Conservation (phyloP, 768 basidiomycete genomes). For the Hygrocybe punicea region DNA sequence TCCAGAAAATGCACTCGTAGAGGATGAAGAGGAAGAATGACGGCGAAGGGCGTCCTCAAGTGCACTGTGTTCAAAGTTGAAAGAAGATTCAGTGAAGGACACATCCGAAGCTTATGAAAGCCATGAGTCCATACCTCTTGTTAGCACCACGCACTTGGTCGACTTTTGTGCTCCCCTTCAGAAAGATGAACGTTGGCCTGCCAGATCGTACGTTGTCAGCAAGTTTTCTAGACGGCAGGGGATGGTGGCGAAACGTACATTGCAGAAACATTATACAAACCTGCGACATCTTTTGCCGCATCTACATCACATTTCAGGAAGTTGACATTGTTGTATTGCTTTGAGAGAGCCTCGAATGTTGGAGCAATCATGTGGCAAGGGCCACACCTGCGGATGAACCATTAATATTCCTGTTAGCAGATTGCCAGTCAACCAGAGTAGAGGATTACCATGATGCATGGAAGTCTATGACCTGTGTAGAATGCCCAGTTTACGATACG, state of each 20-base stretch:
- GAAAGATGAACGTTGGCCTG: conserved; percentile 83
- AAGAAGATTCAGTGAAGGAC: background rate
- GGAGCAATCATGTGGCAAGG: conserved; percentile 85
- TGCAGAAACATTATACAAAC: conserved; percentile 58
- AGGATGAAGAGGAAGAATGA: conserved; percentile 43
- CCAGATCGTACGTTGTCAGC: background rate
- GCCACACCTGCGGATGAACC: conserved; percentile 58
- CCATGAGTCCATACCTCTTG: conserved; percentile 40
- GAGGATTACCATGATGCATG: conserved; percentile 70
- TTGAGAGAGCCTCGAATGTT: conserved; percentile 63
- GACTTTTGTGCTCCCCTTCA: conserved; percentile 63
- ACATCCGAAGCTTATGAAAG: background rate
- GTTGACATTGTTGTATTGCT: conserved; percentile 65
- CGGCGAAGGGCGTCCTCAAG: conserved; percentile 57
- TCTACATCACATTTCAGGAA: conserved; percentile 86
- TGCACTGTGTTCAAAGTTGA: conserved; percentile 40
- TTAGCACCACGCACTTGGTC: conserved; percentile 74
- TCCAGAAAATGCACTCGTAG: conserved; percentile 57
- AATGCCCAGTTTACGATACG: background rate
- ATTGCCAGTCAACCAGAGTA: background rate
- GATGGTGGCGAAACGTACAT: conserved; percentile 49
- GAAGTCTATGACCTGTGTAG: conserved; percentile 84
- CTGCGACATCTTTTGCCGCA: conserved; percentile 63
- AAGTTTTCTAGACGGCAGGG: background rate
- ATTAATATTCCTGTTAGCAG: conserved; percentile 10